Base-by-base conservation (phyloP, 164 flowering plant species). In the Annona squamosa region DNA sequence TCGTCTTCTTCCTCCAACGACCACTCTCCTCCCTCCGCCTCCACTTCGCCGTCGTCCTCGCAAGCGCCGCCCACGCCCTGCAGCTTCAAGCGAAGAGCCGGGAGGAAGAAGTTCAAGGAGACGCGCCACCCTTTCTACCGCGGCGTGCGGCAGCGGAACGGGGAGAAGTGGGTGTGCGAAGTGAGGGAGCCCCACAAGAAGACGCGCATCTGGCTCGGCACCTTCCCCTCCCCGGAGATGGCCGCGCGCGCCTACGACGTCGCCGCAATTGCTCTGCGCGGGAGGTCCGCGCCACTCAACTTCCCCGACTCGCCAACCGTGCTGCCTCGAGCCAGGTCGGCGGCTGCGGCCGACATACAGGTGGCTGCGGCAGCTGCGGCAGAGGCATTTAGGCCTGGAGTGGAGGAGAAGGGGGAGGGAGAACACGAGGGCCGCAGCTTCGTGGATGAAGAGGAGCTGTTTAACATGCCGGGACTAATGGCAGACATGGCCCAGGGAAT, bases 161-260 rank as follows among this genome's bases (percentile, higher is more conserved):
- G 78, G 0, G 71, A 69, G 43, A 82, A 81, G 52, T 87, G 87
- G 88, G 90, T 87, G 3, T 82, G 84, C 17, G 90, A 87, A 48
- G 75, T 87, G 0, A 79, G 90, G 1, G 81, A 83, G 62, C 90
- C 89, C 0, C 59, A 74, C 56, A 76, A 81, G 72, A 81, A 81
- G 71, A 71, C 84, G 0, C 73, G 87, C 4, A 79, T 86, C 18
- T 87, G 91, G 91, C 79, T 87, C 0, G 91, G 91, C 17, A 86
- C 91, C 4, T 87, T 75, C 68, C 77, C 86, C 0, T 74, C 69
- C 61, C 81, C 91, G 0, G 89, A 87, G 68, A 82, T 82, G 82
- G 91, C 91, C 3, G 91, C 90, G 3, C 74, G 84, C 64, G 90
- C 90, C 0, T 68, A 87, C 19, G 90, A 87, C 57, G 88, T 79